phyloP scores from a whole-genome alignment of 495 filamentous ascomycete genomes.

The Filosporella fistucella region DNA sequence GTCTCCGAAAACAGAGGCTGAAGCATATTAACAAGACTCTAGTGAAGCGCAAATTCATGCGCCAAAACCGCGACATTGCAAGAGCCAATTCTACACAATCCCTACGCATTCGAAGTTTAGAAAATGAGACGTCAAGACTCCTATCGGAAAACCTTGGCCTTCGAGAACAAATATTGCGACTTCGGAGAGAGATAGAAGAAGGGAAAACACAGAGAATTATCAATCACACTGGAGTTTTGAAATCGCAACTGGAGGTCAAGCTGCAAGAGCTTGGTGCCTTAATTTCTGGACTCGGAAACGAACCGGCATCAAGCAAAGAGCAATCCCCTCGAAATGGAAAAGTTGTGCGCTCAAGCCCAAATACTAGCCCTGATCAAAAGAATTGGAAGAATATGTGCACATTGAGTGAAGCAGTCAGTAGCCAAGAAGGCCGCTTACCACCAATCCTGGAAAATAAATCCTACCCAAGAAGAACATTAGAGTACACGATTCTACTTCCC shows the following conservation, averaged over 20 bases:
- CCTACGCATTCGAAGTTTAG: constrained; percentile 79
- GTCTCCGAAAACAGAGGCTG: no score
- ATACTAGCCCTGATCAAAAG: constrained; percentile 38
- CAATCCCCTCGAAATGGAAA: constrained; percentile 24
- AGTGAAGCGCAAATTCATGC: constrained; percentile 84
- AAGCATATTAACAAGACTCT: no score
- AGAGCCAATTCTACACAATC: constrained; percentile 88
- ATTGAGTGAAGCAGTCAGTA: constrained; percentile 42
- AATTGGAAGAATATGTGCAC: constrained; percentile 39
- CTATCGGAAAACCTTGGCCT: constrained; percentile 85
- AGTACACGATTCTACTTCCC: constrained; percentile 43
- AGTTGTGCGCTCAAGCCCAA: constrained; percentile 26
- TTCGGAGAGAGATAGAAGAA: constrained; percentile 61
- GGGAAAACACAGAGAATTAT: constrained; percentile 40
- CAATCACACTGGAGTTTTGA: constrained; percentile 63
- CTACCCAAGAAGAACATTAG: constrained; percentile 68
- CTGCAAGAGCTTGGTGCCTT: constrained; percentile 61
- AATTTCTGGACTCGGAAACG: constrained; percentile 50
- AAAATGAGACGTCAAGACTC: constrained; percentile 77
- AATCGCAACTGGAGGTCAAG: constrained; percentile 65
- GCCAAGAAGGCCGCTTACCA: constrained; percentile 65
- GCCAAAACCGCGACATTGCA: constrained; percentile 93
- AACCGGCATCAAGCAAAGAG: constrained; percentile 8
- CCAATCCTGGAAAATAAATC: constrained; percentile 80
- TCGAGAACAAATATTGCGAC: constrained; percentile 68